These are phyloP conservation scores for Crucihimalaya himalaica DNA, from an alignment of 345 rosid species.

Conservation along the genomic window DNA sequence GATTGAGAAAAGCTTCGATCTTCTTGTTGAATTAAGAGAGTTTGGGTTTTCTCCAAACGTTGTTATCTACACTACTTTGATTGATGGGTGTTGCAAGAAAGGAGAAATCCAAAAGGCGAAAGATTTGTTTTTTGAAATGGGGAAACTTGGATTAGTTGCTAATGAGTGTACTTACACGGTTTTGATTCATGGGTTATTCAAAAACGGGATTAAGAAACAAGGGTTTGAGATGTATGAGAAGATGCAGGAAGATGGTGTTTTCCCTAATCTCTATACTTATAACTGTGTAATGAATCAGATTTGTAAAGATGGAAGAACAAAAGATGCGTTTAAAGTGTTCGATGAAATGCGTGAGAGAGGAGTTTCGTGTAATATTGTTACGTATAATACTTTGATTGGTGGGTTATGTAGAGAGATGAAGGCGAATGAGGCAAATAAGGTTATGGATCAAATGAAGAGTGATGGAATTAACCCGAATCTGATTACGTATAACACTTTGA, in stretches of 20 bases:
- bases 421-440: conserved; percentile 52
- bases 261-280: conserved; percentile 61
- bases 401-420: conserved; percentile 58
- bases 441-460: conserved; percentile 50
- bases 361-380: conserved; percentile 57
- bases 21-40: conserved; percentile 51
- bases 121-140: conserved; percentile 56
- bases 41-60: conserved; percentile 57
- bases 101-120: conserved; percentile 60
- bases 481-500: conserved; percentile 64
- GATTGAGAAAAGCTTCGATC: conserved; percentile 48
- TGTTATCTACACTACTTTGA: conserved; percentile 71
- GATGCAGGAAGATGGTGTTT: conserved; percentile 57
- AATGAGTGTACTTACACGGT: conserved; percentile 73
- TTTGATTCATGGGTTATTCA: conserved; percentile 70
- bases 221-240: conserved; percentile 63
- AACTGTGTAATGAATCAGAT: conserved; percentile 58
- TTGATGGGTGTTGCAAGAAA: conserved; percentile 78
- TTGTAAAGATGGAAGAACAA: conserved; percentile 51
- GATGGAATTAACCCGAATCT: conserved; percentile 56
- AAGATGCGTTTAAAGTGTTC: conserved; percentile 56
- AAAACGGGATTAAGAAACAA: conserved; percentile 53
- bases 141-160: conserved; percentile 57
- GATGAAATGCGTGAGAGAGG: conserved; percentile 79
- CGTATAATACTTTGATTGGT: conserved; percentile 59